Conservation (phyloP, 441 rosid genomes). For the Pelargonium myrrhifolium region DNA sequence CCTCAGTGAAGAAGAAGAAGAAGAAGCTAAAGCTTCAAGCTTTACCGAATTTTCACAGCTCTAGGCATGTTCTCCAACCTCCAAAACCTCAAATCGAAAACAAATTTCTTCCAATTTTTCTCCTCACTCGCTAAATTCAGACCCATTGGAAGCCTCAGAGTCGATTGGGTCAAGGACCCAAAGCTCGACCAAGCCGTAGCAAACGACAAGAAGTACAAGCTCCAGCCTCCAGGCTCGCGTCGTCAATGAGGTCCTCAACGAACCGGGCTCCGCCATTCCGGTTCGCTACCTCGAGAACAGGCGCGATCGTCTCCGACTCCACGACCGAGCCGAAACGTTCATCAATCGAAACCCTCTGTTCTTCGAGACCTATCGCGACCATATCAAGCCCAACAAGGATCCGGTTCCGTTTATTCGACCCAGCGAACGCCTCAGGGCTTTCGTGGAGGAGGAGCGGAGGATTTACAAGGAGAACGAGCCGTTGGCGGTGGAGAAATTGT, state of each 20-base stretch:
- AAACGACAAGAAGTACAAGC: slow-evolving; percentile 53
- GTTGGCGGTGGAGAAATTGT: slow-evolving; percentile 53
- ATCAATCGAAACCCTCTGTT: slow-evolving; percentile 44
- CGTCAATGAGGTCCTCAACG: slow-evolving; percentile 63
- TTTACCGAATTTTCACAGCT: too few species aligned
- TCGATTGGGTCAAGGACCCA: slow-evolving; percentile 64
- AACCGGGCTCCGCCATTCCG: slow-evolving; percentile 67
- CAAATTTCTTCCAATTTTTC: slow-evolving; percentile 14
- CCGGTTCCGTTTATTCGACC: slow-evolving; percentile 51
- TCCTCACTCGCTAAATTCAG: slow-evolving; percentile 14
- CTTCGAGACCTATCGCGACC: slow-evolving; percentile 48
- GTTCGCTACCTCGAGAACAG: slow-evolving; percentile 66
- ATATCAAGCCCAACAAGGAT: slow-evolving; percentile 56
- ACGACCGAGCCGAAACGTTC: slow-evolving; percentile 36
- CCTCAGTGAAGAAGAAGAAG: too few species aligned
- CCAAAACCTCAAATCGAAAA: too few species aligned
- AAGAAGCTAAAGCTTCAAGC: too few species aligned
- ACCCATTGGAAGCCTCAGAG: slow-evolving; percentile 62
- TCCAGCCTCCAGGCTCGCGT: slow-evolving; percentile 57
- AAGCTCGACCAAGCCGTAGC: slow-evolving; percentile 59
- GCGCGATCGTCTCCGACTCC: slow-evolving; percentile 64
- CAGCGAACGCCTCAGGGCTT: slow-evolving; percentile 39
- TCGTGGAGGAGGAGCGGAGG: slow-evolving; percentile 57
- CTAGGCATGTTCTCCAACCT: slow-evolving; percentile 34
- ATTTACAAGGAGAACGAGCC: slow-evolving; percentile 40